Conservation (phyloP, 2,329 filamentous ascomycete species). For the Stenocarpella maydis region DNA sequence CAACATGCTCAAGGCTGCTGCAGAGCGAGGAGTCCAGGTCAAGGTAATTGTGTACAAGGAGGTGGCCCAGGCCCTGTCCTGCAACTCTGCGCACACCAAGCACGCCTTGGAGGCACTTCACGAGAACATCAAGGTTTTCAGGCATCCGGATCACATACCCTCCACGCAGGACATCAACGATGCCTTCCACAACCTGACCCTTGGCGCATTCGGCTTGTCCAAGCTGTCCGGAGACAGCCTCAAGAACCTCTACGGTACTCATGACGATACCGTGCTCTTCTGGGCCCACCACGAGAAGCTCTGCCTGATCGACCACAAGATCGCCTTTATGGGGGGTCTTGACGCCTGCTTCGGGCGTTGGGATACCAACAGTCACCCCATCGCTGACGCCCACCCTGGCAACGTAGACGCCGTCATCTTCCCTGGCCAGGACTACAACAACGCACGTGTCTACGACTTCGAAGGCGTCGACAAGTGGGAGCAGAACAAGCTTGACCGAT, state of each 20-base stretch:
- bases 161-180: slow-evolving; percentile 56
- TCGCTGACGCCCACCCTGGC: slow-evolving; percentile 83
- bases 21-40: slow-evolving; percentile 83
- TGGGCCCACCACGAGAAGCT: slow-evolving; percentile 97
- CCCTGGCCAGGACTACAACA: slow-evolving; percentile 93
- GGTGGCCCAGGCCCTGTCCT: slow-evolving; percentile 78
- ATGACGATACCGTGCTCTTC: slow-evolving; percentile 82
- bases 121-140: slow-evolving; percentile 86
- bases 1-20: slow-evolving; percentile 81
- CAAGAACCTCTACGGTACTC: slow-evolving; percentile 82
- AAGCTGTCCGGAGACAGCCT: slow-evolving; percentile 77
- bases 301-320: slow-evolving; percentile 78
- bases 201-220: slow-evolving; percentile 62
- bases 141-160: slow-evolving; percentile 88
- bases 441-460: slow-evolving; percentile 85
- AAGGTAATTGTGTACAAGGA: slow-evolving; percentile 95
- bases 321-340: slow-evolving; percentile 90
- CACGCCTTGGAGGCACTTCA: slow-evolving; percentile 79
- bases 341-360: slow-evolving; percentile 89
- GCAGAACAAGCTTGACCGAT: slow-evolving; percentile 85
- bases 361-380: slow-evolving; percentile 86
- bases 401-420: slow-evolving; percentile 81
- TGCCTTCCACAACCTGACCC: slow-evolving; percentile 42
- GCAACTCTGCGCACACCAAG: slow-evolving; percentile 72
- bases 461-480: slow-evolving; percentile 80